Evolutionary conservation across 2,329 filamentous ascomycete genomes (phyloP), one percentile per base, ranked within the genome.

Genomic region (Nemania abortiva): DNA sequence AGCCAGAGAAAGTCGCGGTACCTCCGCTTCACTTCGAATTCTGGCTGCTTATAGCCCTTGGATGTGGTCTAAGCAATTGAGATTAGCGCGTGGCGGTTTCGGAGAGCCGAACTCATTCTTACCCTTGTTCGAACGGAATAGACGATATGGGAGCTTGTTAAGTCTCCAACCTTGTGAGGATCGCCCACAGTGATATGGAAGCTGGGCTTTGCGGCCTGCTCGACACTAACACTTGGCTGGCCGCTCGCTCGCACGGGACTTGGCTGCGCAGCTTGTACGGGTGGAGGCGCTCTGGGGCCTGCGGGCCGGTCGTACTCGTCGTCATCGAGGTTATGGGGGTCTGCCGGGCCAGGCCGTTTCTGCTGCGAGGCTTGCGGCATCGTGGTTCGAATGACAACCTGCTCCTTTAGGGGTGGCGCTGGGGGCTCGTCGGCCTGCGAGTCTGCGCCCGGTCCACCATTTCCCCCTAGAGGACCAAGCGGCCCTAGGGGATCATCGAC

Each of bases 1-100:
- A 99, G 89, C 96, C 96, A 99, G 62, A 99, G 85, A 80, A 99
- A 99, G 82, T 99, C 96, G 68, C 95, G 91, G 81, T 98, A 99
- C 77, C 96, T 90, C 75, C 96, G 89, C 77, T 94, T 97, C 74
- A 99, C 96, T 65, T 94, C 91, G 77, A 99, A 98, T 77, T 97
- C 95, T 61, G 93, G 87, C 77, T 95, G 92, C 78, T 92, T 93
- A 82, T 98, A 99, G 60, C 94, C 96, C 84, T 98, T 98, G 45
- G 95, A 98, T 0, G 94, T 93, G 13, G 96, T 99, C 92, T 97
- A 52, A 45, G 1, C 6, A 37, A 63, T 74, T 62, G 78, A 76
- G 63, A 66, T 62, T 47, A 70, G 68, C 54, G 60, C 11, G n/a
- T 31, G 22, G n/a, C 15, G 49, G 45, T 37, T 18, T 3, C 11